phyloP scores from a whole-genome alignment of 2,329 filamentous ascomycete species.

The Zymoseptoria passerinii region DNA sequence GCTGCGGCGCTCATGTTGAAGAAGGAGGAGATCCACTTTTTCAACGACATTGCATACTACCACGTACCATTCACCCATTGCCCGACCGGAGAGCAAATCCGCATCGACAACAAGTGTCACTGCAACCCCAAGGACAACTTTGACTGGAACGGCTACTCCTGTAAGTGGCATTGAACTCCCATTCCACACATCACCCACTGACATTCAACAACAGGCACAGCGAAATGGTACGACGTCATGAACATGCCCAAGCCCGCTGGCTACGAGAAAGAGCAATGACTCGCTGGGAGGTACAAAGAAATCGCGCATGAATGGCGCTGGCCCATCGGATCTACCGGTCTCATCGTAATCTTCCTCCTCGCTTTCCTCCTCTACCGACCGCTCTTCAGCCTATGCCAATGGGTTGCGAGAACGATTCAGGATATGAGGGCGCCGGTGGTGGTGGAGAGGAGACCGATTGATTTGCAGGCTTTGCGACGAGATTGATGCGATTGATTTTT shows the following conservation, averaged over 20 bases:
- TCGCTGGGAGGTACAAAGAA: constrained; percentile 17
- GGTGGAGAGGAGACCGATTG: neutral
- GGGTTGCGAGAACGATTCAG: neutral
- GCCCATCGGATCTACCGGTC: constrained; percentile 11
- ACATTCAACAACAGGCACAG: constrained; percentile 54
- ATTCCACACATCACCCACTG: neutral
- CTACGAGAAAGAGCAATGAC: constrained; percentile 52
- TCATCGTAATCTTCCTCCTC: constrained; percentile 6
- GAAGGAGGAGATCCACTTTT: constrained; percentile 95
- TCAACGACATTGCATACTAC: constrained; percentile 97
- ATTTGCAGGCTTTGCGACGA: neutral
- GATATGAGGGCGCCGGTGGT: neutral
- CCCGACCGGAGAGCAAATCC: constrained; percentile 77
- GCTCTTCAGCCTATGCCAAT: neutral
- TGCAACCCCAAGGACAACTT: constrained; percentile 97
- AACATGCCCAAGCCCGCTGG: constrained; percentile 74
- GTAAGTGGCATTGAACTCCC: constrained; percentile 47
- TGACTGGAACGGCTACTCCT: constrained; percentile 98
- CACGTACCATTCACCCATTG: constrained; percentile 98
- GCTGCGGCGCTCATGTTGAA: constrained; percentile 77
- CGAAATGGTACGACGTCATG: constrained; percentile 77
- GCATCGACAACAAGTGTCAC: constrained; percentile 79
- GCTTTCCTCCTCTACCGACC: constrained; percentile 10
- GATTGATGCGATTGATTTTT: neutral
- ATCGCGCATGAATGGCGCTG: constrained; percentile 14